These are phyloP conservation scores for Backusella australiensis DNA, from an alignment of 192 early-diverging fungal species.

Conservation along the genomic window DNA sequence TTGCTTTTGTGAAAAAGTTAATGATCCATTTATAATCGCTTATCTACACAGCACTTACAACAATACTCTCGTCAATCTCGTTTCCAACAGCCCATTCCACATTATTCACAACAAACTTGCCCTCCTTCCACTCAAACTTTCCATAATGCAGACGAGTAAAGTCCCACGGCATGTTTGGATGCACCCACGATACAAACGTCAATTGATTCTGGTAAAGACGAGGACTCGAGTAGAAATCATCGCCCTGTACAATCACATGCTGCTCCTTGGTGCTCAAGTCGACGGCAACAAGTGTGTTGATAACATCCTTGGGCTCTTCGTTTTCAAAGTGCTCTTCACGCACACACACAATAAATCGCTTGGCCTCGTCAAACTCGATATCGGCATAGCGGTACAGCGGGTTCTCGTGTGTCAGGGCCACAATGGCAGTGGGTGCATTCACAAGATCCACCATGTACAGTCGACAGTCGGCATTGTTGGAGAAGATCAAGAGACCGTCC, in stretches of 20 bases:
- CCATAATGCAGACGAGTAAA: slow-evolving; percentile 57
- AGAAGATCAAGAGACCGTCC: slow-evolving; percentile 57
- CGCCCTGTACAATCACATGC: slow-evolving; percentile 48
- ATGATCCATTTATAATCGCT: background rate
- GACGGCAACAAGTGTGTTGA: slow-evolving; percentile 59
- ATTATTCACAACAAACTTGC: background rate
- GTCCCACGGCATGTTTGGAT: slow-evolving; percentile 83
- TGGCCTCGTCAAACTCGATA: slow-evolving; percentile 54
- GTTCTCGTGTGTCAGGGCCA: slow-evolving; percentile 44
- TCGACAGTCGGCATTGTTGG: slow-evolving; percentile 56
- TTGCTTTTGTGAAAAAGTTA: slow-evolving; percentile 40
- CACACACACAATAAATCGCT: slow-evolving; percentile 59
- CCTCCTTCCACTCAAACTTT: slow-evolving; percentile 18
- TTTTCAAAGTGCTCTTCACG: slow-evolving; percentile 68
- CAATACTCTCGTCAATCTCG: slow-evolving; percentile 31
- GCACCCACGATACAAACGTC: slow-evolving; percentile 68
- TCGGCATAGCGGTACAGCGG: slow-evolving; percentile 59
- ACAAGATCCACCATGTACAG: slow-evolving; percentile 47
- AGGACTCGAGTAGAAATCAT: slow-evolving; percentile 69
- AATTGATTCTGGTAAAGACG: slow-evolving; percentile 50
- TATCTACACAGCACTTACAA: slow-evolving; percentile 21
- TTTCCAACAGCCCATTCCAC: slow-evolving; percentile 40
- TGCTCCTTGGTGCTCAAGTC: slow-evolving; percentile 36
- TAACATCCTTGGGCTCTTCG: slow-evolving; percentile 52
- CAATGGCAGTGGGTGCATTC: slow-evolving; percentile 22